These are phyloP conservation scores for Cucurbita maxima DNA, from an alignment of 306 rosid species.

Conservation along the genomic window DNA sequence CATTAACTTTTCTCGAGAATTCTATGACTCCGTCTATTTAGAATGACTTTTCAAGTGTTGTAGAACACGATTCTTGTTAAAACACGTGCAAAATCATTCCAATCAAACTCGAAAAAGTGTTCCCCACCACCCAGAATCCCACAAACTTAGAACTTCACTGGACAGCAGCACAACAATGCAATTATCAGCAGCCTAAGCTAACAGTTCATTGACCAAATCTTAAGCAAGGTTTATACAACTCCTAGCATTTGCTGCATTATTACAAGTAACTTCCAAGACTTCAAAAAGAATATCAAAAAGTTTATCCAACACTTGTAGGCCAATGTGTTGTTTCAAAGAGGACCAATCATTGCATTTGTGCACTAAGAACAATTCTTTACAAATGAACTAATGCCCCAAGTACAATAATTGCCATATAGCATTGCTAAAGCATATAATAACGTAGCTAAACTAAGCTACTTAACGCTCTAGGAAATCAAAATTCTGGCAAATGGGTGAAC, in stretches of 20 bases:
- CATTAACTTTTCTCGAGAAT: too few relatives aligned
- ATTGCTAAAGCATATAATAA: neutral
- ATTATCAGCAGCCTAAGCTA: too few relatives aligned
- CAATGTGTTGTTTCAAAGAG: neutral
- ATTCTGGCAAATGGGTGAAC: neutral
- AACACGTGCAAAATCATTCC: too few relatives aligned
- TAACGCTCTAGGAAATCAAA: neutral
- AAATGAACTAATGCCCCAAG: neutral
- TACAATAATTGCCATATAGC: neutral
- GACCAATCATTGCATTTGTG: neutral
- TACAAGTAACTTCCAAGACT: neutral
- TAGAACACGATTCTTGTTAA: too few relatives aligned
- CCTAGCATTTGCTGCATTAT: neutral
- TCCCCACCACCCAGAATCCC: too few relatives aligned
- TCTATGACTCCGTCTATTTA: too few relatives aligned
- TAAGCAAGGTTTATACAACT: too few relatives aligned
- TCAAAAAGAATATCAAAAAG: neutral
- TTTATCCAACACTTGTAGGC: neutral
- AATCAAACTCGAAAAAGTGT: too few relatives aligned
- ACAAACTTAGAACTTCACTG: too few relatives aligned
- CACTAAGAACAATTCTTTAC: neutral
- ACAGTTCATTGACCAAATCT: too few relatives aligned
- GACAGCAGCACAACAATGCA: too few relatives aligned
- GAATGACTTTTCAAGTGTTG: too few relatives aligned
- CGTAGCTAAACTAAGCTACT: slow-evolving; percentile 1